Evolutionary conservation across 805 yeast genomes (phyloP), one percentile per base, ranked within the genome.

Genomic region (Kodamaea nitidulidarum): DNA sequence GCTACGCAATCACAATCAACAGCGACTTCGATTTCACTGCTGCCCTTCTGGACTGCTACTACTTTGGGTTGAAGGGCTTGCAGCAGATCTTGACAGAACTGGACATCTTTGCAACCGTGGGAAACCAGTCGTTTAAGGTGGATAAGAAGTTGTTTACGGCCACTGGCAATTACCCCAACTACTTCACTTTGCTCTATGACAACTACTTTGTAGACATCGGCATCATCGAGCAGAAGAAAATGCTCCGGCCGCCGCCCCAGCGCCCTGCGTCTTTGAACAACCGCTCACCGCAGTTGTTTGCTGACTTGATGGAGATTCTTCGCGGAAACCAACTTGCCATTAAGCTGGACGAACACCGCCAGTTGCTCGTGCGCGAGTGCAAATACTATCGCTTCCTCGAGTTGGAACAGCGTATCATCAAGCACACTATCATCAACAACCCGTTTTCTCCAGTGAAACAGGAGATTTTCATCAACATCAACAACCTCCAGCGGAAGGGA

Each of bases 211-310:
- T 65, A 2, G 81, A 79, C 43, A 48, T 50, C 11, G 41, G 49
- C 3, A 40, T 53, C 1, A 67, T 73, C 16, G 64, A 66, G 14
- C 47, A 67, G 8, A 63, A 61, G 37, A 66, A 72, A 26, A 58
- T 81, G 48, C 59, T 84, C 2, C 62, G 96, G 27, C 96, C 96
- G 1, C 95, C 95, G 3, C 87, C 93, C 1, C 73, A 78, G 41
- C 71, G 76, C 7, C 84, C 85, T 0, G 67, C 80, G 2, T 66
- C 71, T 1, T 71, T 71, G 2, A 60, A 73, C 3, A 61, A 70
- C 25, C 65, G 88, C 44, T 73, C 81, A 2, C 72, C 82, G 0
- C 56, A 51, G 15, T 55, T 77, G 39, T 88, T 81, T 54, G 63
- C 55, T 14, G 81, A 76, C 33, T 50, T 88, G 18, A 39, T 88